These are phyloP conservation scores for Conticribra guillardii DNA, from an alignment of 108 stramenopile genomes.

Conservation along the genomic window DNA sequence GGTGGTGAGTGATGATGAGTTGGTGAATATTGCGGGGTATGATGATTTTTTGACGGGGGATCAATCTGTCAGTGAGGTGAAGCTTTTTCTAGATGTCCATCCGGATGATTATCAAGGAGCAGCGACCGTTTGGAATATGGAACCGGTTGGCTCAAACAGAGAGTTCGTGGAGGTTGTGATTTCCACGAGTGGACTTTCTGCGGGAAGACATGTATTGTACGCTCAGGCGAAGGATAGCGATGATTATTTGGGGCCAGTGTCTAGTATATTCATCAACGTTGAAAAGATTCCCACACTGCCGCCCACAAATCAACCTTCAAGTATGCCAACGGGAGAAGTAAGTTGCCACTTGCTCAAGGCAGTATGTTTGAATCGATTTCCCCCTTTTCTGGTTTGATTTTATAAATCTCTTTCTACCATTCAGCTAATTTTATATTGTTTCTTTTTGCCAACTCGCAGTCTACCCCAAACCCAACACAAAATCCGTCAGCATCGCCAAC, in stretches of 20 bases:
- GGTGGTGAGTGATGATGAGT: slow-evolving; percentile 33
- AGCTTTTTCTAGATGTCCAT: slow-evolving; percentile 34
- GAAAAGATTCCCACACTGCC: slow-evolving; percentile 9
- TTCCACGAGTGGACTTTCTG: slow-evolving; percentile 7
- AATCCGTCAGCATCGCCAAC: no score
- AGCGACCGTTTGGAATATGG: slow-evolving; percentile 25
- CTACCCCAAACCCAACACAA: no score
- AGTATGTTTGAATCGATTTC: no score
- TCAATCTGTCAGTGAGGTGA: slow-evolving; percentile 24
- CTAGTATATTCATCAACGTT: slow-evolving; percentile 35
- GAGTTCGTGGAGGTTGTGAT: slow-evolving; percentile 16
- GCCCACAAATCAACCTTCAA: not conserved
- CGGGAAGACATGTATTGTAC: slow-evolving; percentile 39
- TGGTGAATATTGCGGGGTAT: slow-evolving; percentile 32
- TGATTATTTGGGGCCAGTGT: slow-evolving; percentile 50
- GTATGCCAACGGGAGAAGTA: no score
- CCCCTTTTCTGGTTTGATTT: no score
- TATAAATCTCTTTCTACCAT: no score
- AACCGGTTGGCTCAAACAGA: slow-evolving; percentile 1
- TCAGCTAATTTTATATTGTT: no score
- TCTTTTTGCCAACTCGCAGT: no score
- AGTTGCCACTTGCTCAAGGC: no score
- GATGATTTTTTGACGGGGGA: slow-evolving; percentile 27
- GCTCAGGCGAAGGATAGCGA: slow-evolving; percentile 51
- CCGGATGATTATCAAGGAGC: slow-evolving; percentile 28